A percentile compares a stretch with the other conserved stretches of the same genome.
Evolutionary conservation across 495 filamentous ascomycete species (phyloP).

Genomic region (Bacidia rubella): DNA sequence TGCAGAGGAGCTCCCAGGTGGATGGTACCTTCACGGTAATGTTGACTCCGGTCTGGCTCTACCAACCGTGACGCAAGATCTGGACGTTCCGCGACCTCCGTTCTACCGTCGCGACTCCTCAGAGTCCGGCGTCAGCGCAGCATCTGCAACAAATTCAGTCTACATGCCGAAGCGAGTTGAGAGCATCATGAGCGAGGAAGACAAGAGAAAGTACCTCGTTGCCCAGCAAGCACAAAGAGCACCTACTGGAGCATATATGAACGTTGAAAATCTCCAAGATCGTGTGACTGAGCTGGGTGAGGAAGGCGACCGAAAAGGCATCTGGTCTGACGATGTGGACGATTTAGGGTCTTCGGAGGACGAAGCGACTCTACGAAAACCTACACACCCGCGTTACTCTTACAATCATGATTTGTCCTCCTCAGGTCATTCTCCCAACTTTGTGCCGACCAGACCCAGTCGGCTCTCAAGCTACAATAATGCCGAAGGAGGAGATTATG

Average conservation of each 20-base stretch:
- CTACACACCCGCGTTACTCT: constrained; percentile 1
- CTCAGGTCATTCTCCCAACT: not conserved
- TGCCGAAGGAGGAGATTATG: not conserved
- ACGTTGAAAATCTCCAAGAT: constrained; percentile 27
- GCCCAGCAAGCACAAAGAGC: constrained; percentile 47
- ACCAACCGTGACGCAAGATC: constrained; percentile 30
- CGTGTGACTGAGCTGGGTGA: constrained; percentile 42
- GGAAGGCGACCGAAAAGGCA: constrained; percentile 13
- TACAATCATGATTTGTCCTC: not conserved
- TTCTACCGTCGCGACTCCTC: constrained; percentile 51
- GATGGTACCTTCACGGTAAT: constrained; percentile 29
- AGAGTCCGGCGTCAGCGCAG: constrained; percentile 53
- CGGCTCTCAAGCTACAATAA: not conserved
- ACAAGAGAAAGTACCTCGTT: constrained; percentile 54
- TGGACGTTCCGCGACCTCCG: constrained; percentile 34
- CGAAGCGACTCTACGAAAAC: not conserved
- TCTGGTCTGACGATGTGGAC: constrained; percentile 9
- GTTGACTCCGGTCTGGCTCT: constrained; percentile 26
- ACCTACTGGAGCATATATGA: constrained; percentile 38
- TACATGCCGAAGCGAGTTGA: constrained; percentile 68
- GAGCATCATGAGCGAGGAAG: constrained; percentile 69
- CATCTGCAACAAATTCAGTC: constrained; percentile 48
- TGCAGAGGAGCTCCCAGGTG: constrained; percentile 37
- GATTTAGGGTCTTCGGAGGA: constrained; percentile 4
- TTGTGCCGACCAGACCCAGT: constrained; percentile 8